phyloP scores from a whole-genome alignment of 1,284 basidiomycete genomes.

The Serendipita sp. region DNA sequence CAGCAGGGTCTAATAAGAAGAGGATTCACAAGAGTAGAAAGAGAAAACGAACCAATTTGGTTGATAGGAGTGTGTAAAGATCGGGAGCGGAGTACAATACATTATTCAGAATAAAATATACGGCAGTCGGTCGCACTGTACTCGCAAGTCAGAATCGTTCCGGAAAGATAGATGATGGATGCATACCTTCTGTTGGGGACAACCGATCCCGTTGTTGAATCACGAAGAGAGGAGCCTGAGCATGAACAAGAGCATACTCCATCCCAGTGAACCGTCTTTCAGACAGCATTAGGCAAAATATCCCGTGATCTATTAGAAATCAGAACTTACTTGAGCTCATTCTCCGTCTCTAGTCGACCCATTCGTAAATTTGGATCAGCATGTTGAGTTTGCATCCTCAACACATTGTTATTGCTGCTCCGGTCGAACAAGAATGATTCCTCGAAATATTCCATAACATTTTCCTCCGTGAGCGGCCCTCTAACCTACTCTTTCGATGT shows the following conservation, averaged over 20 bases:
- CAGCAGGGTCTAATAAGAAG: not conserved
- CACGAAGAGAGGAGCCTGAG: constrained; percentile 66
- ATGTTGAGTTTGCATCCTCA: constrained; percentile 76
- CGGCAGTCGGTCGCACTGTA: constrained; percentile 55
- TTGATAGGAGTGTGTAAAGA: constrained; percentile 66
- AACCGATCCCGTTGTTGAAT: constrained; percentile 73
- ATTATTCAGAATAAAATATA: constrained; percentile 75
- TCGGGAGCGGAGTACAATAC: constrained; percentile 77
- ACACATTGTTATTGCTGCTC: constrained; percentile 74
- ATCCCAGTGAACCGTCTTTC: constrained; percentile 65
- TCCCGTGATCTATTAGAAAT: constrained; percentile 10
- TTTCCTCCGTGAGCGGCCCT: constrained; percentile 56
- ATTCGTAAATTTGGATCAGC: constrained; percentile 31
- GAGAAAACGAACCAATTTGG: constrained; percentile 46
- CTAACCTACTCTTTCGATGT: not conserved
- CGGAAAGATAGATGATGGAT: not conserved
- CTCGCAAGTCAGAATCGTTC: constrained; percentile 6
- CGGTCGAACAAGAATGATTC: constrained; percentile 83
- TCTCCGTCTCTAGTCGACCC: constrained; percentile 42
- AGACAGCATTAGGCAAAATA: constrained; percentile 3
- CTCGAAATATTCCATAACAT: constrained; percentile 75
- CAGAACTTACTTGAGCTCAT: constrained; percentile 50
- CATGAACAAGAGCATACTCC: constrained; percentile 69
- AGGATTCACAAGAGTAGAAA: not conserved
- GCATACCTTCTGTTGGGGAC: constrained; percentile 63